phyloP scores from a whole-genome alignment of 768 basidiomycete species.

The Obba rivulosa region DNA sequence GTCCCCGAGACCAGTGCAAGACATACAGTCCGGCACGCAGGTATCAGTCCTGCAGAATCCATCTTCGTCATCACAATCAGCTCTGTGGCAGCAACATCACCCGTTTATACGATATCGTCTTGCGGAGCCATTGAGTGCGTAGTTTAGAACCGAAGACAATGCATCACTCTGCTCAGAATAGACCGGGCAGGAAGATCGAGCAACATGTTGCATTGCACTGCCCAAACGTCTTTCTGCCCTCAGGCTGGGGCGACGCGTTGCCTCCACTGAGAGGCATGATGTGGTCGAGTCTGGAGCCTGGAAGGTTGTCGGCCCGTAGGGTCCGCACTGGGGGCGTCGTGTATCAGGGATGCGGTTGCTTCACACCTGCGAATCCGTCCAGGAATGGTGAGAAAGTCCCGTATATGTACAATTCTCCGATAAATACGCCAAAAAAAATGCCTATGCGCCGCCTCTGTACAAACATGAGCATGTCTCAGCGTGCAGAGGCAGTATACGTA shows the following conservation, averaged over 20 bases:
- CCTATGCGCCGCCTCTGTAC: conserved; percentile 71
- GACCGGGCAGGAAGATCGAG: no score
- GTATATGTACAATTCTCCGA: conserved; percentile 11
- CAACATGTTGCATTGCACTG: no score
- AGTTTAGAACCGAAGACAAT: neutral
- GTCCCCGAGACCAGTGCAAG: neutral
- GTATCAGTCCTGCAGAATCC: no score
- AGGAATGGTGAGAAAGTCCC: conserved; percentile 12
- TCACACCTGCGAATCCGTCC: neutral
- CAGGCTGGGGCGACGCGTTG: no score
- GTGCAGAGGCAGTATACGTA: conserved; percentile 42
- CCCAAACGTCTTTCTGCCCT: no score
- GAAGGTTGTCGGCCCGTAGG: no score
- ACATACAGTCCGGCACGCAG: neutral
- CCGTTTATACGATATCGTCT: neutral
- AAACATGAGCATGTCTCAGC: conserved; percentile 16
- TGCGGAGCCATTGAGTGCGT: neutral
- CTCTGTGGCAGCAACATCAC: no score
- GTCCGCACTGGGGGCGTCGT: no score
- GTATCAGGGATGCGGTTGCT: neutral
- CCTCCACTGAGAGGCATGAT: no score
- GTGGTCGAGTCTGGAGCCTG: no score
- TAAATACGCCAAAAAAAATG: neutral
- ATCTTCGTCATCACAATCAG: no score
- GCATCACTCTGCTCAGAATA: no score